Base-by-base conservation (phyloP, 257 asterid species). In the Solanum virginianum region DNA sequence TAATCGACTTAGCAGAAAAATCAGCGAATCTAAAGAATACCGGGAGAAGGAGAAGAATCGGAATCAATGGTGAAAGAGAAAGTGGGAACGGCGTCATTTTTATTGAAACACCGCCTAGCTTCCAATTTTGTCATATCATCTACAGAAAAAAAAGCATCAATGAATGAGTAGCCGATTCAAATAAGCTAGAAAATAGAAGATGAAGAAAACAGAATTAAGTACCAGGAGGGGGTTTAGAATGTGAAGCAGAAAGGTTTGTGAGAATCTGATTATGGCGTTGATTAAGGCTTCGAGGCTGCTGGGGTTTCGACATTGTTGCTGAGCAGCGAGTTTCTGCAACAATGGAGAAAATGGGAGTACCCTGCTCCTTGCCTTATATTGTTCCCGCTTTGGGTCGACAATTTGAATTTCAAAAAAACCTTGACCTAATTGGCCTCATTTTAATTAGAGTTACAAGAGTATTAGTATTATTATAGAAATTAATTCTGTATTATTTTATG, bases 231-330 rank as follows among this genome's bases (percentile, higher is more conserved):
- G 89, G 89, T 86, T 87, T 91, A 9, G 93, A 85, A 13, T 86
- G 97, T 39, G 97, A 90, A 26, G 93, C 90, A 49, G 99, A 93
- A 4, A 89, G 89, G 83, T 89, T 92, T 11, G 45, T 20, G 17
- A 94, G 94, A 79, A 86, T 86, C 32, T 94, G 95, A 86, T 72
- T 86, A 86, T 92, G 96, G 82, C 92, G 94, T 89, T 96, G 97
- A 83, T 96, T 96, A 81, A 96, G 98, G 85, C 98, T 96, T 65
- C 93, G 75, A 22, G 94, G 89, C 83, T 85, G 91, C 9, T 90
- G 92, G 81, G 93, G 15, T 17, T 74, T 74, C 12, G 82, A 94
- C 98, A 95, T 94, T 32, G 22, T 84, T 65, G 49, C 22, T 18
- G 53, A 15, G 83, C 55, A 85, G 39, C 29, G 45, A 80, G 82